Base-by-base conservation (phyloP, 164 flowering plant species). In the Chimonanthus salicifolius region DNA sequence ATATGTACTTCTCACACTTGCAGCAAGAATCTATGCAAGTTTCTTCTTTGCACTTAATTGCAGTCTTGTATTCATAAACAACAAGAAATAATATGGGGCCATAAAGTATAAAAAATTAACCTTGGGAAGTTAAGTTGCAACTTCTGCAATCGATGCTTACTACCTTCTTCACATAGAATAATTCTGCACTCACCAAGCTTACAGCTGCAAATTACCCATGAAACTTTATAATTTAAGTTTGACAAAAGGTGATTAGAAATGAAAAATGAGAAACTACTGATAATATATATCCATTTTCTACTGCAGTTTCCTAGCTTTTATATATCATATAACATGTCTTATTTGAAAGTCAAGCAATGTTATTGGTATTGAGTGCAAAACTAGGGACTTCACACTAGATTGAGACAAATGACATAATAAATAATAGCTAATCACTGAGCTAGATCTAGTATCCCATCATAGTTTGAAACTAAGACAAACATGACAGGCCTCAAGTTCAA, bases 61-160 rank as follows among this genome's bases (percentile, higher is more conserved):
- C 8, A 11, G 5, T 54, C 16, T 54, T n/a, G 15, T 15, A 54
- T n/a, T 54, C 60, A 54, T 15, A 54, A 54, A 11, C 5, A 8
- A 3, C n/a, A 54, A n/a, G 16, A 54, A 54, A 54, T 15, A 54
- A 54, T 54, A 13, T 54, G 60, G 60, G 16, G 16, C 11, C 11
- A 54, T 3, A 54, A 54, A 54, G 3, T 20, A 51, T 58, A 3
- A 47, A 43, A 65, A 77, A 73, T 84, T 78, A 43, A 94, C 99
- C 96, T 93, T 67, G 99, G 94, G 81, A 91, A 92, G 76, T 92
- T 95, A 72, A 95, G 89, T 83, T 90, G 99, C 84, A 95, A 73
- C 76, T 93, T 95, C 77, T 93, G 99, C 85, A 91, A 66, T 78
- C 87, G 88, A 82, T 95, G 99, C 81, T 68, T 89, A 13, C 84